Conservation (phyloP, 2,329 filamentous ascomycete genomes). For the Biscogniauxia marginata region DNA sequence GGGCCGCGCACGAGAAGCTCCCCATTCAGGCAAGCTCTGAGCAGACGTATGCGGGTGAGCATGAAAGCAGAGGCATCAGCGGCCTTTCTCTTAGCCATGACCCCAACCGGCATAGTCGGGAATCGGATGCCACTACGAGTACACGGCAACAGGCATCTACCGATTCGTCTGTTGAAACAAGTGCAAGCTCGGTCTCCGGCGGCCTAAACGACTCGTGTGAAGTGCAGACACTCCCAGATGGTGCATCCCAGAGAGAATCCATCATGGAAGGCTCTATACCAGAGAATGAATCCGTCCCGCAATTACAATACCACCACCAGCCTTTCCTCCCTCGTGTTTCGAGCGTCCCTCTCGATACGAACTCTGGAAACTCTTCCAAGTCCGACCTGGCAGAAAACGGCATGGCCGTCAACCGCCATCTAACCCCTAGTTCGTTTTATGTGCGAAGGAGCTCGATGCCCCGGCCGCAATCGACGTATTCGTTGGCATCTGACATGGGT, state of each 20-base stretch:
- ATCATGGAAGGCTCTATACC: slow-evolving; percentile 44
- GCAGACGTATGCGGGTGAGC: slow-evolving; percentile 17
- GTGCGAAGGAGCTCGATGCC: slow-evolving; percentile 58
- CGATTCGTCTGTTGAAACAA: slow-evolving; percentile 54
- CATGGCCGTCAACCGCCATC: slow-evolving; percentile 56
- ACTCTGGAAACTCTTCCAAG: slow-evolving; percentile 46
- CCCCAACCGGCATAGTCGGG: slow-evolving; percentile 49
- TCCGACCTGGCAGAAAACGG: slow-evolving; percentile 52
- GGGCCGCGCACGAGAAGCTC: slow-evolving; percentile 20
- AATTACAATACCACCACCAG: slow-evolving; percentile 62
- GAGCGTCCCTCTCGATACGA: slow-evolving; percentile 42
- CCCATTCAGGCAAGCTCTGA: slow-evolving; percentile 13
- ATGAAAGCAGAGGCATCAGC: slow-evolving; percentile 17
- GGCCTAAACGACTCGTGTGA: slow-evolving; percentile 47
- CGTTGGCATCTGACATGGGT: slow-evolving; percentile 67
- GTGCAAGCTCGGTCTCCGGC: slow-evolving; percentile 54
- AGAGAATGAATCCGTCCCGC: slow-evolving; percentile 48
- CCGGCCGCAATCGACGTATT: slow-evolving; percentile 76
- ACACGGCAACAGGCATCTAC: slow-evolving; percentile 49
- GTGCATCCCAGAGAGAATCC: slow-evolving; percentile 51
- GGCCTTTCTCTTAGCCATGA: slow-evolving; percentile 23
- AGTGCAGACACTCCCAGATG: slow-evolving; percentile 37
- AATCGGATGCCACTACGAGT: slow-evolving; percentile 51
- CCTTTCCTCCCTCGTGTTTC: slow-evolving; percentile 42
- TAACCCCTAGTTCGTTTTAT: slow-evolving; percentile 57